A percentile compares a stretch with the other conserved stretches of the same genome.
Conservation (phyloP, 352 stramenopile species). For the Thalassiosira hispida region DNA sequence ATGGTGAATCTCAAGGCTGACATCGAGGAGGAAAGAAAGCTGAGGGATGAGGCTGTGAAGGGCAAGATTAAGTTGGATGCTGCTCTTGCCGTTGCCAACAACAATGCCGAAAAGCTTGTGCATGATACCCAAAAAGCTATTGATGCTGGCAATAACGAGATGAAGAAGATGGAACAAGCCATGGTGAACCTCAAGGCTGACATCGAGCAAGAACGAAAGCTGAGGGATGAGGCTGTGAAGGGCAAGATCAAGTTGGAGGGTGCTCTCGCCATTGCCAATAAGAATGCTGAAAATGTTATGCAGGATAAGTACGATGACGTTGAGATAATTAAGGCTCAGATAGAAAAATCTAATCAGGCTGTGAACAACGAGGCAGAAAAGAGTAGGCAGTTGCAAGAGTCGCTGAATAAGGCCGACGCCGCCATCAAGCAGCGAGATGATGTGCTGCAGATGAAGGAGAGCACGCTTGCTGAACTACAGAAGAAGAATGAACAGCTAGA, state of each 20-base stretch:
- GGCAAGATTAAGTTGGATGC: conserved; percentile 7
- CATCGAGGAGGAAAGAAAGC: conserved; percentile 34
- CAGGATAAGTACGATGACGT: conserved; percentile 12
- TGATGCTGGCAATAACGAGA: conserved; percentile 2
- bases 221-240: conserved; percentile 31
- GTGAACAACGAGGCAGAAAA: conserved; percentile 19
- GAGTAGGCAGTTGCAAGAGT: conserved; percentile 20
- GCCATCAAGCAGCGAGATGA: conserved; percentile 33
- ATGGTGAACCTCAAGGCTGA: conserved; percentile 16
- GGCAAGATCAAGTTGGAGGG: conserved; percentile 9
- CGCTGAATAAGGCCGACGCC: conserved; percentile 27
- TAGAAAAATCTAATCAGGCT: conserved; percentile 14
- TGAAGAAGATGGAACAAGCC: conserved; percentile 29
- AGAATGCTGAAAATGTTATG: conserved; percentile 19
- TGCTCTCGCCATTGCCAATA: neutral
- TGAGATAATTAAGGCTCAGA: conserved; percentile 25
- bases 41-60: conserved; percentile 31
- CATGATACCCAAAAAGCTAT: conserved; percentile 12
- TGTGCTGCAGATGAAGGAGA: conserved; percentile 26
- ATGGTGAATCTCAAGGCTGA: conserved; percentile 16
- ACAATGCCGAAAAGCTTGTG: conserved; percentile 23
- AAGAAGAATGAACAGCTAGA: conserved; percentile 35
- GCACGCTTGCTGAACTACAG: conserved; percentile 28
- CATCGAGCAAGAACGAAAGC: conserved; percentile 34
- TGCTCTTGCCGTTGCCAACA: neutral